A percentile compares a stretch with the other conserved stretches of the same genome.
Evolutionary conservation across 176 grass and related monocot genomes (phyloP).

Genomic region (Oryza coarctata): DNA sequence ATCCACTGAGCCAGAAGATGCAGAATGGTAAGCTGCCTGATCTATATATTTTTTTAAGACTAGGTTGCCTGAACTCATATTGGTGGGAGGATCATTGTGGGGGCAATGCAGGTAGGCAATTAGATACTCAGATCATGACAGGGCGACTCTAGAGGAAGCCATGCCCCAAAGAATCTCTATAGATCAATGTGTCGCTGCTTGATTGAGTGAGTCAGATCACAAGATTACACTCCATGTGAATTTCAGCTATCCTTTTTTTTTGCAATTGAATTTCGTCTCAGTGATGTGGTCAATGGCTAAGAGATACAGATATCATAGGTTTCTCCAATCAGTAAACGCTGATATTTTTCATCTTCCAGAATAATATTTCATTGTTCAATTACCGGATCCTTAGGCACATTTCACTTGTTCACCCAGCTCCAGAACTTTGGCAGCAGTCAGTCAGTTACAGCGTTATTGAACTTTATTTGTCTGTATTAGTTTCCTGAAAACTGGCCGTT

Average conservation of each 20-base stretch:
- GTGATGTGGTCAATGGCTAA: background rate
- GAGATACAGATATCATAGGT: background rate
- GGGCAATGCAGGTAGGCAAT: constrained; percentile 33
- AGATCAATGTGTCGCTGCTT: constrained; percentile 23
- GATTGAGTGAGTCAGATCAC: constrained; percentile 19
- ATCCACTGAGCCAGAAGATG: constrained; percentile 19
- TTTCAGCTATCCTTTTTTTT: background rate
- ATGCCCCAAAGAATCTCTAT: constrained; percentile 39
- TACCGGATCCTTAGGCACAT: background rate
- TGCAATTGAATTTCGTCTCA: background rate
- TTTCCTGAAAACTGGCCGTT: background rate
- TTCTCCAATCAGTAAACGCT: background rate
- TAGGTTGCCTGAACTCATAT: background rate
- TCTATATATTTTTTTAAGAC: background rate
- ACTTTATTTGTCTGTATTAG: background rate
- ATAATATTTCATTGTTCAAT: background rate
- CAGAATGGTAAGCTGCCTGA: constrained; percentile 16
- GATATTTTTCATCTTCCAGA: background rate
- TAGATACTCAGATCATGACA: constrained; percentile 49
- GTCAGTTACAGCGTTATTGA: background rate
- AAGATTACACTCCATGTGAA: background rate
- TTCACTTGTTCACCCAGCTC: too few relatives aligned
- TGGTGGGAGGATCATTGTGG: constrained; percentile 44
- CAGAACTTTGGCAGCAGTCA: too few relatives aligned
- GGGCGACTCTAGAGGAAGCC: constrained; percentile 17